phyloP scores from a whole-genome alignment of 2,329 filamentous ascomycete genomes.

The Calcarisporium arbuscula region DNA sequence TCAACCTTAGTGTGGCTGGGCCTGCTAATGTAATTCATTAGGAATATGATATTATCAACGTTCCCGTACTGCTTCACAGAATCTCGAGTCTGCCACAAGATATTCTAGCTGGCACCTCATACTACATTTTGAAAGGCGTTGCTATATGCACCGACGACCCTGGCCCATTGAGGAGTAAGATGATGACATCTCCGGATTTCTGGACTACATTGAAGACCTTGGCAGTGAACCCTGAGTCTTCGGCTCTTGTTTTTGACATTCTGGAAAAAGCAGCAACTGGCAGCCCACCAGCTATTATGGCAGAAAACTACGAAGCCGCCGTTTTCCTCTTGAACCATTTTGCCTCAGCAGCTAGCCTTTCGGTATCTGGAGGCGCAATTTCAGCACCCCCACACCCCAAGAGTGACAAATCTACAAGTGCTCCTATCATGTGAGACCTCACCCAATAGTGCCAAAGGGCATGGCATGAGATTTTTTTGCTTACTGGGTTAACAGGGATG shows the following conservation, averaged over 20 bases:
- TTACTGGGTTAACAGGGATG: slow-evolving; percentile 17
- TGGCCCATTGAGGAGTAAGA: slow-evolving; percentile 75
- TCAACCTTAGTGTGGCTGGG: not conserved
- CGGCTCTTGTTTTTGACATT: slow-evolving; percentile 78
- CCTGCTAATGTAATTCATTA: slow-evolving; percentile 28
- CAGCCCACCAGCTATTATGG: slow-evolving; percentile 75
- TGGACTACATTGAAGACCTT: slow-evolving; percentile 84
- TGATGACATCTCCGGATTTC: slow-evolving; percentile 95
- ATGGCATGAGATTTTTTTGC: no score
- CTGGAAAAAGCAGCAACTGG: slow-evolving; percentile 70
- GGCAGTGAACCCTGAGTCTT: slow-evolving; percentile 61
- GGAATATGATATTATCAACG: slow-evolving; percentile 87
- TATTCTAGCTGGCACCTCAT: slow-evolving; percentile 67
- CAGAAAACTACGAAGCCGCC: slow-evolving; percentile 91
- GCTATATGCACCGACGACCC: slow-evolving; percentile 73
- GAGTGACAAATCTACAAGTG: not conserved
- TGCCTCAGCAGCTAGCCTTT: slow-evolving; percentile 66
- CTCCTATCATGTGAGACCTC: not conserved
- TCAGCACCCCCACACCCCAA: no score
- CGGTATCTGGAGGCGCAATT: not conserved
- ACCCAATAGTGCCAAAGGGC: no score
- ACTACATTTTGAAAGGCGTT: slow-evolving; percentile 71
- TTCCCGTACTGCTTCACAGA: slow-evolving; percentile 83
- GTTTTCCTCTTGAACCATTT: slow-evolving; percentile 84
- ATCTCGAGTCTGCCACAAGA: slow-evolving; percentile 83